Conservation (phyloP, 2,329 filamentous ascomycete species). For the Claviceps sp. region DNA sequence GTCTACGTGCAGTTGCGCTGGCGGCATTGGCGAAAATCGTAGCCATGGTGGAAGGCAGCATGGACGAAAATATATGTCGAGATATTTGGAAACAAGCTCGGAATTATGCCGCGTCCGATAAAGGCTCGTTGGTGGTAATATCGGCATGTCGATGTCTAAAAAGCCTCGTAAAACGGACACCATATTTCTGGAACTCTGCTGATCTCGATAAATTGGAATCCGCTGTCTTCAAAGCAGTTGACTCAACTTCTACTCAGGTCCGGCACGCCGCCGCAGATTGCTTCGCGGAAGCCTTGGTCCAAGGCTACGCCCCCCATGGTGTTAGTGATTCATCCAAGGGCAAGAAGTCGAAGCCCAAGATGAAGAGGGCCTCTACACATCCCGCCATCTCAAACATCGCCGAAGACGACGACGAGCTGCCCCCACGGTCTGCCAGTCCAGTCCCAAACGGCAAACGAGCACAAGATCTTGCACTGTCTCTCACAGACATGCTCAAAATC, state of each 20-base stretch:
- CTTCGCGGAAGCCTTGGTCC: conserved; percentile 69
- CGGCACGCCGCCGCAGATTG: conserved; percentile 79
- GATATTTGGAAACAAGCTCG: conserved; percentile 90
- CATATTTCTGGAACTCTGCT: conserved; percentile 73
- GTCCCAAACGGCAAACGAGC: conserved; percentile 55
- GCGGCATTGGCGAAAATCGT: conserved; percentile 62
- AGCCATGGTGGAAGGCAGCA: conserved; percentile 57
- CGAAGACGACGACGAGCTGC: conserved; percentile 62
- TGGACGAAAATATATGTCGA: conserved; percentile 74
- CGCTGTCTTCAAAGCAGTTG: conserved; percentile 73
- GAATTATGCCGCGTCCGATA: conserved; percentile 63
- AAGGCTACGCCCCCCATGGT: conserved; percentile 48
- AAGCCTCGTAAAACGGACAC: conserved; percentile 55
- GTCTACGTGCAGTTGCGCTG: conserved; percentile 67
- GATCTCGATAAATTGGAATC: conserved; percentile 85
- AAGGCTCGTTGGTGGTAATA: conserved; percentile 66
- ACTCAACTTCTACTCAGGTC: conserved; percentile 60
- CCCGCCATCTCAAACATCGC: conserved; percentile 32
- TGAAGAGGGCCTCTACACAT: conserved; percentile 46
- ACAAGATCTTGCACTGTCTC: conserved; percentile 57
- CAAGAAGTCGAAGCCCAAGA: conserved; percentile 56
- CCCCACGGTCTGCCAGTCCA: conserved; percentile 57
- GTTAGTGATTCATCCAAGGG: conserved; percentile 41
- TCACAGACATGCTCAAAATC: conserved; percentile 65
- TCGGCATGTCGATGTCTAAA: conserved; percentile 70